These are phyloP conservation scores for Phoenix roebelenii DNA, from an alignment of 176 grass and related monocot genomes.

Conservation along the genomic window DNA sequence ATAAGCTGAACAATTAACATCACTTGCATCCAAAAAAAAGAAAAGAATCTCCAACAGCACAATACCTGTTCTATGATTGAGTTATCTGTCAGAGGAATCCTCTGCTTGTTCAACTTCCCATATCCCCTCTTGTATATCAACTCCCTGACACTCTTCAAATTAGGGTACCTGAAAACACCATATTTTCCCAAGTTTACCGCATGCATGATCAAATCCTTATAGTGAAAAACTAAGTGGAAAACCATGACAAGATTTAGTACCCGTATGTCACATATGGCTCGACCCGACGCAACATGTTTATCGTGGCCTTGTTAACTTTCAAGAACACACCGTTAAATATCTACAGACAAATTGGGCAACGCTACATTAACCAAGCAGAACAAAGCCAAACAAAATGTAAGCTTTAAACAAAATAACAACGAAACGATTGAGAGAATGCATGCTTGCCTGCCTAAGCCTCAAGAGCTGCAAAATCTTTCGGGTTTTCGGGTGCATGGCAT, in stretches of 20 bases:
- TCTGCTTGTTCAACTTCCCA: constrained; percentile 15
- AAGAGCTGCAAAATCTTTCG: constrained; percentile 11
- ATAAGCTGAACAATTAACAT: too few species aligned
- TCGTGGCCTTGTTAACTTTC: constrained; percentile 10
- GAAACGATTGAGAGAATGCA: too few species aligned
- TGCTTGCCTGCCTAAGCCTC: not conserved
- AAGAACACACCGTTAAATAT: constrained; percentile 13
- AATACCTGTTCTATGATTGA: constrained; percentile 2
- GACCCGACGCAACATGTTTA: constrained; percentile 5
- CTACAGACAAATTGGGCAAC: not conserved
- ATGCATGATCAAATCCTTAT: not conserved
- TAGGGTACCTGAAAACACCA: not conserved
- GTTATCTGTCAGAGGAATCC: constrained; percentile 7
- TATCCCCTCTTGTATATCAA: constrained; percentile 10
- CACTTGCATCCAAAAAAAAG: too few species aligned
- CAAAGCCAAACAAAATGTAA: too few species aligned
- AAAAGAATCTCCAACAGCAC: too few species aligned
- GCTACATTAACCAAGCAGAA: too few species aligned
- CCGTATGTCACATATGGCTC: constrained; percentile 14
- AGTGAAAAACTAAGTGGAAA: not conserved
- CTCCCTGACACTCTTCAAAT: constrained; percentile 9
- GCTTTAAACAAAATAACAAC: too few species aligned
- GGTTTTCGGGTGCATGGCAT: constrained; percentile 14
- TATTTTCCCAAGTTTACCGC: too few species aligned
- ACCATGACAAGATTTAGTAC: not conserved